Evolutionary conservation across 495 filamentous ascomycete genomes (phyloP).

Genomic region (Pyronema omphalodes): DNA sequence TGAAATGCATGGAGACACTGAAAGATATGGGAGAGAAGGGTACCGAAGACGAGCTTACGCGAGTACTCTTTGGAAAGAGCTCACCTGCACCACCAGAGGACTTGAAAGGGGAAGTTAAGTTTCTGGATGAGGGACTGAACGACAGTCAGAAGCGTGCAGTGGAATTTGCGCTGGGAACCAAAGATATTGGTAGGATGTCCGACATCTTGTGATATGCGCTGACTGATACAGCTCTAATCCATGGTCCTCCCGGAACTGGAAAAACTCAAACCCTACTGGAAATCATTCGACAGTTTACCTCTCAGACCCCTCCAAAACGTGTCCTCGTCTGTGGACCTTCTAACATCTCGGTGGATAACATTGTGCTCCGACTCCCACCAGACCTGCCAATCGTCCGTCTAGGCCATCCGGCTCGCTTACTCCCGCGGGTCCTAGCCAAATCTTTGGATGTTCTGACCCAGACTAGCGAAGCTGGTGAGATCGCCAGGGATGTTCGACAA

Average conservation of each 20-base stretch:
- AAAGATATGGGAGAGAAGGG: conserved; percentile 43
- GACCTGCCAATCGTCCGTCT: conserved; percentile 76
- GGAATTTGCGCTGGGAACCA: conserved; percentile 62
- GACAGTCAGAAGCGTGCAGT: conserved; percentile 84
- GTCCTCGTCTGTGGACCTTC: conserved; percentile 87
- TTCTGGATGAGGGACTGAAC: conserved; percentile 65
- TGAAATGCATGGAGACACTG: conserved; percentile 66
- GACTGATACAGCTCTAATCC: conserved; percentile 48
- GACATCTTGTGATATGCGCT: neutral
- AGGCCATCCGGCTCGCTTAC: conserved; percentile 78
- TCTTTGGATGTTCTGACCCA: conserved; percentile 85
- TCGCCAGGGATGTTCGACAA: conserved; percentile 76
- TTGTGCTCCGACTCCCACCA: conserved; percentile 77
- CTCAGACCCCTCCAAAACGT: conserved; percentile 31
- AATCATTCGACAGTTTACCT: conserved; percentile 61
- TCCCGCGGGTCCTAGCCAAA: conserved; percentile 74
- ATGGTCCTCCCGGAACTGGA: conserved; percentile 89
- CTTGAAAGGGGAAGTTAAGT: conserved; percentile 38
- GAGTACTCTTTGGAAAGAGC: conserved; percentile 63
- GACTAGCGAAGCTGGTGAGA: conserved; percentile 70
- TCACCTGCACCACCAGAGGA: conserved; percentile 37
- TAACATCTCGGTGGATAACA: conserved; percentile 96
- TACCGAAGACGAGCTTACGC: conserved; percentile 31
- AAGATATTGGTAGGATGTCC: conserved; percentile 37
- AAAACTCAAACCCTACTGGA: conserved; percentile 97